Conservation (phyloP, 1,284 basidiomycete species). For the Cryptococcus maquisensis region DNA sequence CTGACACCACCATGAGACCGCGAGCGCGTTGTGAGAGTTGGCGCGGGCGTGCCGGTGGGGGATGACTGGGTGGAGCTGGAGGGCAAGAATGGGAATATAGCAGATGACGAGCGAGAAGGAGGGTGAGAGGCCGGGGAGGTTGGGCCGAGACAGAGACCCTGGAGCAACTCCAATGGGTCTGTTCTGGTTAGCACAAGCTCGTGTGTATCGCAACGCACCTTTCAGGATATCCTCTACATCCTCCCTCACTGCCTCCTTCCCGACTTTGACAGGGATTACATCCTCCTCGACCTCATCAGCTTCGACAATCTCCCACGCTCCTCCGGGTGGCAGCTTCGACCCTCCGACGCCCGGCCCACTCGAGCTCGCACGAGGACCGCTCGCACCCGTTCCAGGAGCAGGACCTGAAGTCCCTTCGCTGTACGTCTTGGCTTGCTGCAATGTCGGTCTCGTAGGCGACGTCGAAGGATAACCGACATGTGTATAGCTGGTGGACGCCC, state of each 20-base stretch:
- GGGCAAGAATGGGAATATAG: constrained; percentile 34
- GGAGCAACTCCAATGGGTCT: constrained; percentile 57
- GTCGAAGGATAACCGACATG: constrained; percentile 22
- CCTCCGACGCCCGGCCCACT: background rate
- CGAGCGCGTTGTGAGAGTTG: constrained; percentile 18
- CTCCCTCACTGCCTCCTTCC: constrained; percentile 56
- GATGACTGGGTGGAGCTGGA: constrained; percentile 4
- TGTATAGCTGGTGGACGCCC: constrained; percentile 32
- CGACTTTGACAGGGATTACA: constrained; percentile 37
- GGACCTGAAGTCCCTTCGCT: constrained; percentile 30
- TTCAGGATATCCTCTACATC: constrained; percentile 68
- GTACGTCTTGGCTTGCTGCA: constrained; percentile 25
- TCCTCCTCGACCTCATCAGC: constrained; percentile 25
- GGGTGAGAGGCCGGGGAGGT: constrained; percentile 12
- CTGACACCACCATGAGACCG: constrained; percentile 44
- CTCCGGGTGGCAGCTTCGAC: constrained; percentile 38
- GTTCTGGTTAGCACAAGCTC: constrained; percentile 19
- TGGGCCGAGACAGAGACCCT: constrained; percentile 25
- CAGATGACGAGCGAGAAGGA: constrained; percentile 13
- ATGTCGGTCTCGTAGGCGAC: constrained; percentile 14
- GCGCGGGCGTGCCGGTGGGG: constrained; percentile 8
- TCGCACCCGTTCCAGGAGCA: constrained; percentile 22
- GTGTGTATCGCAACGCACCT: constrained; percentile 53
- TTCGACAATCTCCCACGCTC: constrained; percentile 48
- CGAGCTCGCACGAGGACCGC: background rate